Evolutionary conservation across 768 basidiomycete species (phyloP).

Genomic region (Lentinula detonsa): DNA sequence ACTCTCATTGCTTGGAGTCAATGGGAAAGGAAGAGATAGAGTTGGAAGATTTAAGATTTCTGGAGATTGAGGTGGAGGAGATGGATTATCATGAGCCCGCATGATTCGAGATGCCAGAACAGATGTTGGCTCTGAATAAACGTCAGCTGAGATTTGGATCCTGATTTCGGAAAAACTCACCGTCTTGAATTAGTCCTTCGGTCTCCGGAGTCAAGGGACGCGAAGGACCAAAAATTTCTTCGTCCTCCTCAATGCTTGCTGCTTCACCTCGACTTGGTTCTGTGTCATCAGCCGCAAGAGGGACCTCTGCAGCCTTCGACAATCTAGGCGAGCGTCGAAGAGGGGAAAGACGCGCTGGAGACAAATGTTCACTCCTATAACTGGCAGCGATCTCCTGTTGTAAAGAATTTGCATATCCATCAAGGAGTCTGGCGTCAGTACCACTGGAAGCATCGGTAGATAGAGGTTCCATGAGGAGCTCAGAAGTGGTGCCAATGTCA

Average conservation of each 20-base stretch:
- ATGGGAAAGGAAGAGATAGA: background rate
- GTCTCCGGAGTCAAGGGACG: slow-evolving; percentile 45
- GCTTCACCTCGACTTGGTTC: slow-evolving; percentile 21
- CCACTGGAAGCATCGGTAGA: slow-evolving; percentile 32
- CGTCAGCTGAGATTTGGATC: background rate
- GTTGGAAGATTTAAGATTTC: slow-evolving; percentile 6
- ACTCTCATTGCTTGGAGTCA: background rate
- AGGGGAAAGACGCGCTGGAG: slow-evolving; percentile 17
- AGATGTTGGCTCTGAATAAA: slow-evolving; percentile 51
- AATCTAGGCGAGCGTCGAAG: slow-evolving; percentile 48
- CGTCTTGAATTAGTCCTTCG: slow-evolving; percentile 34
- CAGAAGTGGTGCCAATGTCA: background rate
- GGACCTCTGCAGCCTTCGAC: slow-evolving; percentile 23
- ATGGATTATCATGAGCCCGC: slow-evolving; percentile 71
- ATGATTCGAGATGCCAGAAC: slow-evolving; percentile 60
- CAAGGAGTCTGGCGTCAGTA: slow-evolving; percentile 38
- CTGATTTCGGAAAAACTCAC: slow-evolving; percentile 24
- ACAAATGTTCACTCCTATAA: slow-evolving; percentile 20
- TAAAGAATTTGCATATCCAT: slow-evolving; percentile 47
- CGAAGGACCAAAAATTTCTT: slow-evolving; percentile 21
- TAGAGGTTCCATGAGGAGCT: background rate
- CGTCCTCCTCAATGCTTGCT: slow-evolving; percentile 26
- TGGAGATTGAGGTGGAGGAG: slow-evolving; percentile 44
- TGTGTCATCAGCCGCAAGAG: slow-evolving; percentile 18
- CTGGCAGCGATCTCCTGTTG: slow-evolving; percentile 40